Conservation (phyloP, 768 basidiomycete species). For the Auricularia heimuer region DNA sequence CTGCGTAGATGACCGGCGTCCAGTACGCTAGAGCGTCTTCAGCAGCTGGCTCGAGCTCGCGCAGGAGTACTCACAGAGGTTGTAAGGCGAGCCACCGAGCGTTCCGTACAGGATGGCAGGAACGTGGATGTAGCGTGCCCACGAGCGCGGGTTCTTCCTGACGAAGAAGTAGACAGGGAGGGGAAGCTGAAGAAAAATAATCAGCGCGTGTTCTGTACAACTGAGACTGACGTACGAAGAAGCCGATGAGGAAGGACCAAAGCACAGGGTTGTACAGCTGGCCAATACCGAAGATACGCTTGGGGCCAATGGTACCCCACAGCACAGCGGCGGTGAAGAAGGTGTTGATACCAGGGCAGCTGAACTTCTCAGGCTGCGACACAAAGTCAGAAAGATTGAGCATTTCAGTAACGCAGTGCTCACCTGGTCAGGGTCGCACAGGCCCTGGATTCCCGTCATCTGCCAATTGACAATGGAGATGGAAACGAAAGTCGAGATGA, state of each 20-base stretch:
- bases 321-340: conserved; percentile 28
- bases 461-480: conserved; percentile 13
- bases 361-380: conserved; percentile 16
- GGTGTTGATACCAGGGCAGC: conserved; percentile 21
- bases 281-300: conserved; percentile 11
- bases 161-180: neutral
- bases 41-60: neutral
- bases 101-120: conserved; percentile 4
- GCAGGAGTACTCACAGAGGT: neutral
- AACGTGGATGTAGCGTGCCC: conserved; percentile 1
- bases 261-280: conserved; percentile 13
- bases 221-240: conserved; percentile 15
- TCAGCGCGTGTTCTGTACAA: neutral
- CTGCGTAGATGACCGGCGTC: conserved; percentile 2
- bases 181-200: neutral
- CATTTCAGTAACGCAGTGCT: neutral
- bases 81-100: conserved; percentile 5
- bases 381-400: neutral
- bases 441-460: conserved; percentile 14
- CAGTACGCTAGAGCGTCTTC: neutral
- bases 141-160: neutral
- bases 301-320: conserved; percentile 22
- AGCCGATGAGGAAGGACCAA: conserved; percentile 25
- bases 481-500: conserved; percentile 17
- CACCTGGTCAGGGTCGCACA: conserved; percentile 16